Evolutionary conservation across 2,329 filamentous ascomycete genomes (phyloP).

Genomic region (Scolecobasidium constrictum): DNA sequence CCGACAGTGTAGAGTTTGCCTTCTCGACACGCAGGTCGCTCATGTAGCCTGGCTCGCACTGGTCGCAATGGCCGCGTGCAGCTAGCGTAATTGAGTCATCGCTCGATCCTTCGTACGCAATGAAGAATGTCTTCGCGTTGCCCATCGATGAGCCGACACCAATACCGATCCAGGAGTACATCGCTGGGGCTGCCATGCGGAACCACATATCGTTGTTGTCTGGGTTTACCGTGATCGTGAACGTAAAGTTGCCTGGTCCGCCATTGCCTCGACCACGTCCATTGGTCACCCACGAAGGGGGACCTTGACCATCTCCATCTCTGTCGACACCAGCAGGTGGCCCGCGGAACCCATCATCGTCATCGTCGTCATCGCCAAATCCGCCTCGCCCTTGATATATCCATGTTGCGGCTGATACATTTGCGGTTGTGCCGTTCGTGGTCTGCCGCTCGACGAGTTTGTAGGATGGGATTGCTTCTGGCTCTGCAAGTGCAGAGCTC

Average conservation of each 20-base stretch:
- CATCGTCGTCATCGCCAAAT: no score
- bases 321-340: no score
- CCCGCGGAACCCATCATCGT: no score
- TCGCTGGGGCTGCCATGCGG: conserved; percentile 37
- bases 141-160: conserved; percentile 45
- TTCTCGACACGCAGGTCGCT: conserved; percentile 31
- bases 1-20: conserved; percentile 12
- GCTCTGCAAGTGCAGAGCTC: not conserved
- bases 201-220: conserved; percentile 41
- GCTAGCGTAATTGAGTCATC: conserved; percentile 40
- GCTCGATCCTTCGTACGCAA: conserved; percentile 40
- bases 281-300: no score
- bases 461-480: not conserved
- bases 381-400: not conserved
- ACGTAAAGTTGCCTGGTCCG: conserved; percentile 14
- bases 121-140: conserved; percentile 41
- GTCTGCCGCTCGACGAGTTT: not conserved
- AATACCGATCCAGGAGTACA: conserved; percentile 42
- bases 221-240: conserved; percentile 14
- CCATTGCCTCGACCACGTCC: no score
- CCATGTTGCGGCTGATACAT: not conserved
- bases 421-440: not conserved
- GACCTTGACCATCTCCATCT: no score
- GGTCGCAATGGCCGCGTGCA: conserved; percentile 38
- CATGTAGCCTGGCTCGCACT: conserved; percentile 42